Evolutionary conservation across 345 rosid species (phyloP), one percentile per base, ranked within the genome.

Genomic region (Brassica napus): DNA sequence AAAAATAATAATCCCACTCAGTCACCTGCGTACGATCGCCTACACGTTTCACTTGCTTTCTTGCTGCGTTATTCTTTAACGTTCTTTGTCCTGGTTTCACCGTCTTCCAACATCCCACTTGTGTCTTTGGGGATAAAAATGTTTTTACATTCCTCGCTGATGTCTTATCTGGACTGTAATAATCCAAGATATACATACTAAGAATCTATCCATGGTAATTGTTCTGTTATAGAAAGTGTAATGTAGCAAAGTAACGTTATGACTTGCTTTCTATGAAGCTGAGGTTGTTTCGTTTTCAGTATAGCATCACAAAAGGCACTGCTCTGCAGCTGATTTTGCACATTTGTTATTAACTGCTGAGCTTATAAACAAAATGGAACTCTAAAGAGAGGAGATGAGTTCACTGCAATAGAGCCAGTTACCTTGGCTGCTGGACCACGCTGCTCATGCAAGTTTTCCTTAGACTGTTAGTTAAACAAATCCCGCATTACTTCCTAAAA

Each of bases 51-150:
- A 74, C 86, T 76, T 60, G 78, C 64, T 64, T 83, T 44, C 10
- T 35, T 28, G 67, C 35, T 57, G 70, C 61, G 71, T 77, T 73
- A 72, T 60, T 77, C 44, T 73, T 78, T 14, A 61, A 47, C 23
- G 62, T 77, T 49, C 65, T 47, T 67, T 82, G 76, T 44, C 63
- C 83, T 60, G 74, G 59, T 84, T 87, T 89, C 31, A 88, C 90
- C 47, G 92, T 85, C 23, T 83, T 88, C 94, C 98, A 93, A 18
- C 79, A 70, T 70, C 89, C 90, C 68, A 77, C 72, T 77, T 88
- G 97, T 42, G 75, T 74, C 77, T 84, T 85, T 68, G 87, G 82
- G 62, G 77, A 76, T 34, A 23, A 26, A 74, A 39, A 78, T 64
- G 78, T 37, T 84, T 69, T 82, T 49, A 64, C 69, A 65, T 39